phyloP scores from a whole-genome alignment of 768 basidiomycete species.

The Ramaria rubella region DNA sequence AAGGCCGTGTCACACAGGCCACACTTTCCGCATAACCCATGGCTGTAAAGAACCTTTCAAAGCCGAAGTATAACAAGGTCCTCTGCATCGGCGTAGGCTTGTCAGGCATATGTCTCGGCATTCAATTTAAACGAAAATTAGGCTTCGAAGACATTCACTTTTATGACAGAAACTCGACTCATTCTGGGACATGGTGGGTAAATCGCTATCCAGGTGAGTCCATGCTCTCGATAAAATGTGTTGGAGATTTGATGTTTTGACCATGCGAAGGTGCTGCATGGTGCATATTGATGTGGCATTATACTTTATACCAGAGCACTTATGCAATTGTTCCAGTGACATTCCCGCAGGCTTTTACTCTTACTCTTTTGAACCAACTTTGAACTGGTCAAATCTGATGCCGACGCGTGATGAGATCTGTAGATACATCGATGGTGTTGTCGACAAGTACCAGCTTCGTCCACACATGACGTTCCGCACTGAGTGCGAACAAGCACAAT shows the following conservation, averaged over 20 bases:
- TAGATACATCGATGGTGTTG: constrained; percentile 14
- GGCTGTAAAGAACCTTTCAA: background rate
- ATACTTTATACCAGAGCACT: background rate
- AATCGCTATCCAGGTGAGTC: constrained; percentile 8
- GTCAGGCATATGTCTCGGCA: constrained; percentile 17
- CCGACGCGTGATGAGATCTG: background rate
- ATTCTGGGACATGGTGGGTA: constrained; percentile 16
- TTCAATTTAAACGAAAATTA: constrained; percentile 17
- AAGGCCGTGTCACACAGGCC: no score
- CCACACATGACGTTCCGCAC: constrained; percentile 14
- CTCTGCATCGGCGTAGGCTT: constrained; percentile 19
- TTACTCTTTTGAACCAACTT: constrained; percentile 4
- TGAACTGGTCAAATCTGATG: background rate
- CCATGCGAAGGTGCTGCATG: constrained; percentile 1
- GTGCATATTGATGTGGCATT: background rate
- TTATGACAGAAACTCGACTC: constrained; percentile 13
- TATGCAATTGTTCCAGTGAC: background rate
- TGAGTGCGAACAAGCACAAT: constrained; percentile 12
- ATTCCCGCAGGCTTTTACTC: background rate
- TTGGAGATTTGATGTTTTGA: background rate
- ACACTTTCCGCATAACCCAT: no score
- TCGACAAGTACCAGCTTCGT: constrained; percentile 13
- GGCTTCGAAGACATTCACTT: constrained; percentile 15
- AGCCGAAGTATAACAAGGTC: constrained; percentile 1
- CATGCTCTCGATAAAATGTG: background rate